Evolutionary conservation across 495 filamentous ascomycete genomes (phyloP).

Genomic region (Podospora sp.): DNA sequence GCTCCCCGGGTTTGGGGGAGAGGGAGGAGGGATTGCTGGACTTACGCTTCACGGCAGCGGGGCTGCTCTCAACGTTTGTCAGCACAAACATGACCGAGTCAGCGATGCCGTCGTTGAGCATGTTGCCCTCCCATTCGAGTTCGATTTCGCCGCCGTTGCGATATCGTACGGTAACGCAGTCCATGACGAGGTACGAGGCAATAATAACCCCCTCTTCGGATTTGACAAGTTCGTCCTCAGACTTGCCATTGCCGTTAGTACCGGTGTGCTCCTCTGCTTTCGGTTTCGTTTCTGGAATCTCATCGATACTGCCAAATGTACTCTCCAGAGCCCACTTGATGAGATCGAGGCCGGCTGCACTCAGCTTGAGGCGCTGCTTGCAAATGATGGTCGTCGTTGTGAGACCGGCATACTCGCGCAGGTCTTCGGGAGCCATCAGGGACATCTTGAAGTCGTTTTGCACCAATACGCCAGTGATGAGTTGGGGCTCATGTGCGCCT

Average conservation of each 20-base stretch:
- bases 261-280: conserved; percentile 33
- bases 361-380: conserved; percentile 82
- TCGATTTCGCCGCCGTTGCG: conserved; percentile 74
- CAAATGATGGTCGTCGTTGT: conserved; percentile 92
- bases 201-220: conserved; percentile 53
- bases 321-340: conserved; percentile 93
- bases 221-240: conserved; percentile 56
- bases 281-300: conserved; percentile 53
- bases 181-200: conserved; percentile 82
- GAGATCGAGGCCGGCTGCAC: conserved; percentile 84
- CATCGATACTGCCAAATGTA: conserved; percentile 85
- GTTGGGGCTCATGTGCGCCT: conserved; percentile 39
- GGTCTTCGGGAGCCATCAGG: conserved; percentile 93
- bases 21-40: conserved; percentile 6
- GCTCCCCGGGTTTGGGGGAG: neutral
- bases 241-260: conserved; percentile 45
- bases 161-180: conserved; percentile 77
- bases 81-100: conserved; percentile 93
- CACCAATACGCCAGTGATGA: conserved; percentile 88
- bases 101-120: conserved; percentile 95
- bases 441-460: conserved; percentile 96
- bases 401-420: conserved; percentile 91
- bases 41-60: conserved; percentile 91
- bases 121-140: conserved; percentile 95
- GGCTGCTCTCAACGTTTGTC: conserved; percentile 84